phyloP scores from a whole-genome alignment of 768 basidiomycete species.

The Mycena belliarum region DNA sequence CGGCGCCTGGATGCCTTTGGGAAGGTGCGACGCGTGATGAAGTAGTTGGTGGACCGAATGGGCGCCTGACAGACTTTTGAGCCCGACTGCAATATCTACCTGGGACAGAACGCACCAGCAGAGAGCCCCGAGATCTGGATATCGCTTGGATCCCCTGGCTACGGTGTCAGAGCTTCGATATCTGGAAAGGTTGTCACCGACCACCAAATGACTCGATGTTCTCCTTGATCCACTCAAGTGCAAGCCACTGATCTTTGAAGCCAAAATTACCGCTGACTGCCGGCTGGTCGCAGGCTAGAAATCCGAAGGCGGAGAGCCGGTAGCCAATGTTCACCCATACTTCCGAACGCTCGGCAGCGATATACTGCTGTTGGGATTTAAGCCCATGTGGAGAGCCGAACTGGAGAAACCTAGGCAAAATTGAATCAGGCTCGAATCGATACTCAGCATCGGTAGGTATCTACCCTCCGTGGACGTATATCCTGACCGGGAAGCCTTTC shows the following conservation, averaged over 20 bases:
- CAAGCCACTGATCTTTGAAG: conserved; percentile 84
- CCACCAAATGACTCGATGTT: conserved; percentile 75
- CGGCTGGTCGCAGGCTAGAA: conserved; percentile 67
- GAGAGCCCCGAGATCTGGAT: conserved; percentile 71
- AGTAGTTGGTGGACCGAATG: conserved; percentile 77
- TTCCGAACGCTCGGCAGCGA: conserved; percentile 62
- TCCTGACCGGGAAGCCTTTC: conserved; percentile 59
- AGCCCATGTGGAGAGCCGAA: conserved; percentile 74
- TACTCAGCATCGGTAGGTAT: background rate
- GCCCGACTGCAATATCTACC: background rate
- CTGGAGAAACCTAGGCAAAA: conserved; percentile 61
- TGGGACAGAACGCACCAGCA: conserved; percentile 46
- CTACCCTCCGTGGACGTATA: conserved; percentile 80
- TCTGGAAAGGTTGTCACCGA: conserved; percentile 24
- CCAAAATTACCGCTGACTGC: conserved; percentile 72
- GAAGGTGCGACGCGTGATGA: conserved; percentile 66
- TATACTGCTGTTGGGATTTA: conserved; percentile 62
- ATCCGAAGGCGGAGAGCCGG: conserved; percentile 75
- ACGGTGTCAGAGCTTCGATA: background rate
- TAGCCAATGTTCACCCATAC: conserved; percentile 81
- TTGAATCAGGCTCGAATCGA: background rate
- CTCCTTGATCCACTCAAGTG: conserved; percentile 67
- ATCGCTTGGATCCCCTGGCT: conserved; percentile 57
- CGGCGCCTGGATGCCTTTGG: conserved; percentile 55
- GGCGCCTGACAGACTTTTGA: conserved; percentile 52